Evolutionary conservation across 257 asterid species (phyloP), one percentile per base, ranked within the genome.

Genomic region (Capsicum baccatum): DNA sequence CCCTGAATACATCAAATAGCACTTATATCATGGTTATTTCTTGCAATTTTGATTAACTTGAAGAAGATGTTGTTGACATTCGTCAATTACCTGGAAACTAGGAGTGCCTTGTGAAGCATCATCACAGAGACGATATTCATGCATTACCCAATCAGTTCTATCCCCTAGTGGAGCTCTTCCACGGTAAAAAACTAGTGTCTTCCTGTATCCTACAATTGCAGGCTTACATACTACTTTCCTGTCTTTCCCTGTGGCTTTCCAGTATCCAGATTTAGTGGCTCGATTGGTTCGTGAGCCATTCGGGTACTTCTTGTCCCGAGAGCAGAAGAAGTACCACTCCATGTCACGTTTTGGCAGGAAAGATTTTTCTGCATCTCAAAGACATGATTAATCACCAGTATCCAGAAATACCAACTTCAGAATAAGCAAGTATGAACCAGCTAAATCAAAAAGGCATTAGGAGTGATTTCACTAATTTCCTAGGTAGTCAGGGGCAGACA

Each of bases 201-300:
- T 90, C 50, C 91, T 89, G 80, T 83, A 90, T 5, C 91, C 92
- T 13, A 79, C 42, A 2, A 68, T 87, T 55, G 80, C 81, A 50
- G 93, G 82, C 58, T 87, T 88, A 80, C 93, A 89, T 11, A 85
- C 89, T 8, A 90, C 79, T 81, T 87, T 89, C 78, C 88, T 59
- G 84, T 90, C 93, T 82, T 89, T 90, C 70, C 93, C 93, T 6
- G 93, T 90, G 39, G 93, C 93, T 64, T 90, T 89, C 93, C 93
- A 90, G 89, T 90, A 90, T 57, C 93, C 93, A 8, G 89, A 86
- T 86, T 81, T 87, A 33, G 93, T 90, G 68, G 93, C 91, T 79
- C 93, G 87, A 35, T 90, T 90, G 6, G 91, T 90, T 44, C 93
- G 78, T 8, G 91, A 90, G 39, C 93, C 92, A 70, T 90, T 90